Evolutionary conservation across 306 rosid species (phyloP).

Genomic region (Castanospermum australe): DNA sequence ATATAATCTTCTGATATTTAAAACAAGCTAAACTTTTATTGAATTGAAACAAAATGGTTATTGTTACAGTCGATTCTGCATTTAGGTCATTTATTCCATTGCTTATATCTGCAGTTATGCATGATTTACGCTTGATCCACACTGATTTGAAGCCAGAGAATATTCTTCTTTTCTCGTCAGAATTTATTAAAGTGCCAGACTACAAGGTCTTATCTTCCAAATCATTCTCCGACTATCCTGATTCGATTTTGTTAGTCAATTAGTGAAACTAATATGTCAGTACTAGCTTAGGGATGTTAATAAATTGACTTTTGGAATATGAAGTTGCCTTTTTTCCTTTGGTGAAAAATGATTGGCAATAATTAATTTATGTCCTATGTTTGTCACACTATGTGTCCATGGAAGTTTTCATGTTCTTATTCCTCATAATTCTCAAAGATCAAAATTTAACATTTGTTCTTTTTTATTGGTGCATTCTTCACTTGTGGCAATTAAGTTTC

Average conservation of each 20-base stretch:
- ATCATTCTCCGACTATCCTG: background rate
- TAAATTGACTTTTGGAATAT: background rate
- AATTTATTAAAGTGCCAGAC: slow-evolving; percentile 72
- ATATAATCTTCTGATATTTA: slow-evolving; percentile 3
- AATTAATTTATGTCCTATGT: background rate
- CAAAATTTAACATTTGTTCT: background rate
- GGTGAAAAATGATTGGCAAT: background rate
- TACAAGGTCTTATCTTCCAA: slow-evolving; percentile 49
- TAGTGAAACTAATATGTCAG: background rate
- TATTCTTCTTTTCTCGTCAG: slow-evolving; percentile 47
- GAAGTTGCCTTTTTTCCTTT: background rate
- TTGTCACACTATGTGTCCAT: background rate
- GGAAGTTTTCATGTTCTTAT: background rate
- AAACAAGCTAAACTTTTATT: slow-evolving; percentile 4
- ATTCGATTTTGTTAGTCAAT: background rate
- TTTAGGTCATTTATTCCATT: too few relatives aligned
- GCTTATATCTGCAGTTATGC: slow-evolving; percentile 67
- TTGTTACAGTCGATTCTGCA: too few relatives aligned
- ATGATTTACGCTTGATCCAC: slow-evolving; percentile 74
- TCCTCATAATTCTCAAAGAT: background rate
- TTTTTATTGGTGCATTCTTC: background rate
- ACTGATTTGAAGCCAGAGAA: slow-evolving; percentile 77
- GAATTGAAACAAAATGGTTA: slow-evolving; percentile 1
- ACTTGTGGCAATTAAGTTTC: slow-evolving; percentile 44
- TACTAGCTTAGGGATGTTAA: background rate